phyloP scores from a whole-genome alignment of 768 basidiomycete species.

The Boletus tylopilopsis region DNA sequence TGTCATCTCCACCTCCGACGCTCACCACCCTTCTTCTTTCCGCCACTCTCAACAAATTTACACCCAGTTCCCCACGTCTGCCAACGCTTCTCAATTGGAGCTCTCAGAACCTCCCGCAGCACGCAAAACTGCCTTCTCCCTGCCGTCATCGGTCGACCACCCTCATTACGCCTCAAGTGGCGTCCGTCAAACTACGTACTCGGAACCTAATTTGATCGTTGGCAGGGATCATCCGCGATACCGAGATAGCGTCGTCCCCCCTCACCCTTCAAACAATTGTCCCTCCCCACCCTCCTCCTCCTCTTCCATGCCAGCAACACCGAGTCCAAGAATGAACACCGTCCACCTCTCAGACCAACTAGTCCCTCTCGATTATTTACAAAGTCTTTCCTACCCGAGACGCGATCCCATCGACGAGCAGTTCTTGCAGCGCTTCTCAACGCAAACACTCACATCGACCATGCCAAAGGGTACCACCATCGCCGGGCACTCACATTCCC shows the following conservation, averaged over 20 bases:
- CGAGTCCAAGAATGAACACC: constrained; percentile 27
- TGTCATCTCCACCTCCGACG: constrained; percentile 18
- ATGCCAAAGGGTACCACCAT: constrained; percentile 13
- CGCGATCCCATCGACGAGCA: constrained; percentile 66
- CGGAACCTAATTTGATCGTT: constrained; percentile 27
- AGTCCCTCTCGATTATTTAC: constrained; percentile 63
- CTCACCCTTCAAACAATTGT: constrained; percentile 24
- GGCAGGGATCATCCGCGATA: constrained; percentile 18
- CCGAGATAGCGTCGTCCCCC: constrained; percentile 20
- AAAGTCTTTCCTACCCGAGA: constrained; percentile 48
- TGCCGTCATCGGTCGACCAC: constrained; percentile 29
- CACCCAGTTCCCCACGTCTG: constrained; percentile 33
- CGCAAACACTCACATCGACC: constrained; percentile 21
- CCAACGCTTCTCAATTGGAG: constrained; percentile 25
- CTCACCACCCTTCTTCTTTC: constrained; percentile 20
- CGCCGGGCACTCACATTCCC: constrained; percentile 15
- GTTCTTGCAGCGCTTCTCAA: constrained; percentile 54
- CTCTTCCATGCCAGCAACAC: constrained; percentile 37
- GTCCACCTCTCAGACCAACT: constrained; percentile 35
- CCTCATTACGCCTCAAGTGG: constrained; percentile 16
- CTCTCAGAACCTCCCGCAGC: constrained; percentile 17
- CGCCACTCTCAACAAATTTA: constrained; percentile 24
- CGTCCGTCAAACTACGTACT: constrained; percentile 31
- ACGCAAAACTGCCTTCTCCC: constrained; percentile 29
- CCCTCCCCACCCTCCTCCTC: constrained; percentile 36